Base-by-base conservation (phyloP, 1,139 yeast genomes). In the Candida sp. region DNA sequence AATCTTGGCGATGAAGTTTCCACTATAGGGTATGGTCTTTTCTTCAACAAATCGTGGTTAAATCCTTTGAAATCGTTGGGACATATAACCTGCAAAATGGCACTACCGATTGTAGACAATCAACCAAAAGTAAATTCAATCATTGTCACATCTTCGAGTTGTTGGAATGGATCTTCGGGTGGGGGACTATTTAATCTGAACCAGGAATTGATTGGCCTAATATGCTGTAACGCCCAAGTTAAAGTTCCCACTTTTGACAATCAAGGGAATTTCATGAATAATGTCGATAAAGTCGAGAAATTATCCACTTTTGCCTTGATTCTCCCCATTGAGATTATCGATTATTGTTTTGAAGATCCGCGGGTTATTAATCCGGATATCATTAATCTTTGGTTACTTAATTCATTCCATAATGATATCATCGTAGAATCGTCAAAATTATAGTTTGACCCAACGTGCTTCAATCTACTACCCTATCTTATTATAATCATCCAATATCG, bases 121-220 rank as follows among this genome's bases (percentile, higher is more conserved):
- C 35, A 41, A 3, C 37, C 43, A n/a, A 19, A 35, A 5, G 42
- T 51, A 3, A 62, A 66, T 1, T 65, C 74, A 0, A 57, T 84
- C 61, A 51, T 81, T 1, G 63, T 82, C 0, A 68, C 81, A 0
- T 75, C 87, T 0, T 75, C 87, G 0, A 73, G 82, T 8, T 84
- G 89, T 59, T 84, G 89, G 88, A 83, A 84, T 53, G 91, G 91
- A 0, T 82, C 89, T 2, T 81, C 87, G 1, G 91, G 91, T 0
- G 91, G 91, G 0, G 88, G 84, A 0, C 57, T 83, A 3, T 69
- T 79, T 44, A 66, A 69, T 43, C 38, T 46, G 3, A 40, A 52
- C 0, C 52, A 54, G 12, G 60, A 66, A 35, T 60, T 84, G 4
- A 55, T 81, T 9, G 87, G 87, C 0, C 57, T 82, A 33, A 76